Evolutionary conservation across 2,329 filamentous ascomycete genomes (phyloP).

Genomic region (Fusarium clavum): DNA sequence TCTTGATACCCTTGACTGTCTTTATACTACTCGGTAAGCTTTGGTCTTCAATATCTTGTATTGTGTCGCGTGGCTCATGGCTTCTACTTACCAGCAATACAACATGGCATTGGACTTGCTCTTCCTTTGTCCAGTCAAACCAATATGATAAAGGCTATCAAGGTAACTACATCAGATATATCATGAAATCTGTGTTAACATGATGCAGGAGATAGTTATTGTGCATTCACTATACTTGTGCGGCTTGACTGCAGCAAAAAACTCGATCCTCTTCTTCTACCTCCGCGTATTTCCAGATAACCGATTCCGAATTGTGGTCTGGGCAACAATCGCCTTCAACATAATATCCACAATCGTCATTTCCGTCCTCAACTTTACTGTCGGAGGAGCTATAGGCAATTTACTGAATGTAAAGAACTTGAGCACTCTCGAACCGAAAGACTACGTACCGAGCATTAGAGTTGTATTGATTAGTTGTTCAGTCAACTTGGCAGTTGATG

Average conservation of each 20-base stretch:
- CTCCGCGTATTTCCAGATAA: background rate
- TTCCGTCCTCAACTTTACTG: accelerated
- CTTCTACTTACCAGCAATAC: background rate
- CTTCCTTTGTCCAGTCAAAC: background rate
- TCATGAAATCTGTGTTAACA: background rate
- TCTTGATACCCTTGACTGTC: background rate
- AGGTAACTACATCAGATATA: background rate
- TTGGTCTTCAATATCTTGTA: background rate
- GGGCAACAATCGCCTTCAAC: background rate
- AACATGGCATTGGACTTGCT: background rate
- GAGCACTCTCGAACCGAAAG: accelerated
- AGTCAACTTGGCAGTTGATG: background rate
- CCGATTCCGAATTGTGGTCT: background rate
- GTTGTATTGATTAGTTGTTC: background rate
- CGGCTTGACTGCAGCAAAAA: background rate
- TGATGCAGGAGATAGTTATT: background rate
- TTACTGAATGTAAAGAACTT: background rate
- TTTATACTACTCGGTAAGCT: background rate
- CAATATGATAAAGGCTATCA: background rate
- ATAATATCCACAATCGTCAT: accelerated
- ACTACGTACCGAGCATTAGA: background rate
- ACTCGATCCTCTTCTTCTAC: slow-evolving; percentile 17
- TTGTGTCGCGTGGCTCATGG: background rate
- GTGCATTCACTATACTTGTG: background rate
- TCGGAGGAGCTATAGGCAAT: background rate